These are phyloP conservation scores for Talaromyces verruculosus DNA, from an alignment of 2,329 filamentous ascomycete genomes.

Conservation along the genomic window DNA sequence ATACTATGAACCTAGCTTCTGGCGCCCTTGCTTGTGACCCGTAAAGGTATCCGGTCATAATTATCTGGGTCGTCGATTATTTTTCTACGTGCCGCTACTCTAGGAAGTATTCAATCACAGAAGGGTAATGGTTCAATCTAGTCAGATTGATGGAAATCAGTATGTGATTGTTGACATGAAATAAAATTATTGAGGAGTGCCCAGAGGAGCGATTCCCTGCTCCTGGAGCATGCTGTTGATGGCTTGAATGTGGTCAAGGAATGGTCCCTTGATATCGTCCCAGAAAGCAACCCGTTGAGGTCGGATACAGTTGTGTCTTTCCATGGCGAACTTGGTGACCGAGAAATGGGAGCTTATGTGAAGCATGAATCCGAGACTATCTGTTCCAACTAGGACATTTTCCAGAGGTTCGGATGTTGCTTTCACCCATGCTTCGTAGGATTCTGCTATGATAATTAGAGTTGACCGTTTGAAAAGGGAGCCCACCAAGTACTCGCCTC, in stretches of 20 bases:
- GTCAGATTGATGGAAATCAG: not conserved
- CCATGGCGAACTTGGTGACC: not conserved
- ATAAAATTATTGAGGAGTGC: not conserved
- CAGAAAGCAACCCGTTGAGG: not conserved
- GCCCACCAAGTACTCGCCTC: not conserved
- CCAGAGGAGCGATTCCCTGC: not conserved
- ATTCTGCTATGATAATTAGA: not conserved
- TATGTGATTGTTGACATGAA: not conserved
- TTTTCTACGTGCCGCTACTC: not conserved
- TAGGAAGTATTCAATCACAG: not conserved
- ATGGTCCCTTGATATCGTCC: not conserved
- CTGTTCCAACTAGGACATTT: not conserved
- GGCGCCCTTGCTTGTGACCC: no score
- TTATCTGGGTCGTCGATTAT: not conserved
- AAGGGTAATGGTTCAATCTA: not conserved
- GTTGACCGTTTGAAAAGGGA: not conserved
- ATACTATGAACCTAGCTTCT: no score
- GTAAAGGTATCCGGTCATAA: no score
- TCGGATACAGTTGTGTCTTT: slow-evolving; percentile 4
- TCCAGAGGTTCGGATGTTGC: not conserved
- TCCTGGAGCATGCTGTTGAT: slow-evolving; percentile 1
- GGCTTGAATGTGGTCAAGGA: not conserved
- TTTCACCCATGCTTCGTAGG: slow-evolving; percentile 3
- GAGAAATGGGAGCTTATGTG: slow-evolving; percentile 1
- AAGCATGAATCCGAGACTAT: not conserved